These are phyloP conservation scores for Tetrapisispora arboricola DNA, from an alignment of 805 yeast species.

Conservation along the genomic window DNA sequence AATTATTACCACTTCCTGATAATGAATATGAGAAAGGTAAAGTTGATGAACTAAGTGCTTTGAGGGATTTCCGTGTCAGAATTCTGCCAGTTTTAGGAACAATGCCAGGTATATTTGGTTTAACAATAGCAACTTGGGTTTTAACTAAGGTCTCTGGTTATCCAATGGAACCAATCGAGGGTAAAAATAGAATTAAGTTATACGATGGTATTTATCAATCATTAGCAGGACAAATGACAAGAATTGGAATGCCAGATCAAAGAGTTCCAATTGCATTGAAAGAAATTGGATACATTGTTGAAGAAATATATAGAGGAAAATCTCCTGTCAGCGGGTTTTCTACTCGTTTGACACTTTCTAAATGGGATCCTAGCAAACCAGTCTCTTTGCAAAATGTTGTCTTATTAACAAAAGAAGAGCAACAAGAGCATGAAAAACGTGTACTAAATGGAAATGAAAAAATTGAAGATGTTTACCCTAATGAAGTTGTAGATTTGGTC, in stretches of 20 bases:
- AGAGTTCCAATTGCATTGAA: slow-evolving; percentile 60
- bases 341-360: slow-evolving; percentile 66
- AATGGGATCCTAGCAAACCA: slow-evolving; percentile 70
- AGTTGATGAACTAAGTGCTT: slow-evolving; percentile 78
- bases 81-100: slow-evolving; percentile 94
- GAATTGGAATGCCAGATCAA: slow-evolving; percentile 64
- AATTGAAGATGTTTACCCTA: slow-evolving; percentile 52
- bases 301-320: slow-evolving; percentile 88
- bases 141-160: slow-evolving; percentile 76
- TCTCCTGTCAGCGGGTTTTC: slow-evolving; percentile 78
- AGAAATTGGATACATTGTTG: slow-evolving; percentile 76
- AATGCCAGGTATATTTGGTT: slow-evolving; percentile 93
- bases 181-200: slow-evolving; percentile 74
- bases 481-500: slow-evolving; percentile 47
- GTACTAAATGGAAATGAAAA: slow-evolving; percentile 61
- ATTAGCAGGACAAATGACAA: slow-evolving; percentile 76
- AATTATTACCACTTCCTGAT: slow-evolving; percentile 73
- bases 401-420: slow-evolving; percentile 83
- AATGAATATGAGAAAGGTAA: slow-evolving; percentile 49
- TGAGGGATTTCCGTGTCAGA: slow-evolving; percentile 85
- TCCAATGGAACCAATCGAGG: slow-evolving; percentile 84
- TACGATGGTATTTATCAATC: slow-evolving; percentile 78
- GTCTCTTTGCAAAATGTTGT: slow-evolving; percentile 71
- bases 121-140: slow-evolving; percentile 77
- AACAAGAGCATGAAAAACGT: slow-evolving; percentile 62